Percentiles rank a stretch among this genome's conserved stretches.
These are phyloP conservation scores for Starmerella floricola DNA, from an alignment of 805 yeast species.

Conservation along the genomic window DNA sequence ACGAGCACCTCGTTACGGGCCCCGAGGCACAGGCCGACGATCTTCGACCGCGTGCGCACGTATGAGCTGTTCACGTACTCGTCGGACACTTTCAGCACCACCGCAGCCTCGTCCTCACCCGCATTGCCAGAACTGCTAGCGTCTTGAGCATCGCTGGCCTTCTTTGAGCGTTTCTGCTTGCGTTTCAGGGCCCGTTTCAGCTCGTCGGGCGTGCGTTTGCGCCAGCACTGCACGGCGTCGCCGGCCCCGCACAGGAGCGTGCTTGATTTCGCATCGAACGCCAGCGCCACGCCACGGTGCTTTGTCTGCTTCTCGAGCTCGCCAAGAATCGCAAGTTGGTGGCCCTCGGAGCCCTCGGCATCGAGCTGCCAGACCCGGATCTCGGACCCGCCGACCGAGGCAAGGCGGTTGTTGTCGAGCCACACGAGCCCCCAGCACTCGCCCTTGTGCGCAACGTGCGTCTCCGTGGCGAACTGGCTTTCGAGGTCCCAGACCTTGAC, in stretches of 20 bases:
- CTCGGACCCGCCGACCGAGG: constrained; percentile 77
- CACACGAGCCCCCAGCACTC: constrained; percentile 66
- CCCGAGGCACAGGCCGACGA: constrained; percentile 27
- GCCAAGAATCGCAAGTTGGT: constrained; percentile 49
- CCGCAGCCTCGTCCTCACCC: constrained; percentile 34
- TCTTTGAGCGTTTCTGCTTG: constrained; percentile 71
- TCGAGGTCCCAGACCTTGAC: constrained; percentile 89
- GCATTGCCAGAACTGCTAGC: too few relatives aligned
- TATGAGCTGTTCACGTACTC: constrained; percentile 56
- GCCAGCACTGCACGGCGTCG: constrained; percentile 71
- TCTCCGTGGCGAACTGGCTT: constrained; percentile 81
- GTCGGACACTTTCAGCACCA: constrained; percentile 20
- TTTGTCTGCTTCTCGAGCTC: constrained; percentile 47
- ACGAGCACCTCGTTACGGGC: constrained; percentile 48
- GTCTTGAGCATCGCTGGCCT: too few relatives aligned
- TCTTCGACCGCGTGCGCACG: constrained; percentile 36
- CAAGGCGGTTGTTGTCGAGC: constrained; percentile 35
- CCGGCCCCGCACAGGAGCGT: constrained; percentile 42
- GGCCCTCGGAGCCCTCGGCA: constrained; percentile 40
- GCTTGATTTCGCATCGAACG: constrained; percentile 1
- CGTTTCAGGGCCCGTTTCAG: constrained; percentile 62
- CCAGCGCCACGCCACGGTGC: constrained; percentile 18
- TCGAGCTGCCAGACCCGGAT: constrained; percentile 74
- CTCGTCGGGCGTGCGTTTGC: constrained; percentile 66
- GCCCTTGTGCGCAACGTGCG: constrained; percentile 84